phyloP scores from a whole-genome alignment of 345 rosid species.

The Xanthoceras sorbifolium region DNA sequence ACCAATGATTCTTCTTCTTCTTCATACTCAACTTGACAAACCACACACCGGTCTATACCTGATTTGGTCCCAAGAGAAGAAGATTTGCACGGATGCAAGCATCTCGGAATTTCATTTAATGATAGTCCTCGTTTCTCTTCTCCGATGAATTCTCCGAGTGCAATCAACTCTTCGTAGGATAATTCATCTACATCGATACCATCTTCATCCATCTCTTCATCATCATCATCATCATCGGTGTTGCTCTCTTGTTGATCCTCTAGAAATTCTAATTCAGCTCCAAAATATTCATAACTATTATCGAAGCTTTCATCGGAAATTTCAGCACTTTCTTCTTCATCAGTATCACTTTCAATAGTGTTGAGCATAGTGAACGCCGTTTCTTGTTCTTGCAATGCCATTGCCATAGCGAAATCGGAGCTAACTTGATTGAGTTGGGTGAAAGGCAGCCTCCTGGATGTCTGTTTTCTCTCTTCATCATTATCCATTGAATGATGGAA shows the following conservation, averaged over 20 bases:
- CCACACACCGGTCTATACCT: conserved; percentile 63
- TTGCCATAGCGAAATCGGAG: conserved; percentile 42
- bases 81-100: conserved; percentile 32
- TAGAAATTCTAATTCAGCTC: conserved; percentile 38
- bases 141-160: conserved; percentile 67
- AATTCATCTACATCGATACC: conserved; percentile 70
- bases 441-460: conserved; percentile 28
- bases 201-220: conserved; percentile 46
- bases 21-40: conserved; percentile 75
- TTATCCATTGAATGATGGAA: conserved; percentile 15
- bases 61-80: conserved; percentile 18
- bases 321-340: conserved; percentile 24
- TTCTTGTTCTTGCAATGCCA: conserved; percentile 42
- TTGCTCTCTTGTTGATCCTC: conserved; percentile 48
- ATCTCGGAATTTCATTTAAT: conserved; percentile 37
- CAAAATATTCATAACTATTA: conserved; percentile 45
- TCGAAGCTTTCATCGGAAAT: conserved; percentile 19
- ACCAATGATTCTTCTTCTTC: conserved; percentile 57
- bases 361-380: conserved; percentile 22
- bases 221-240: conserved; percentile 21
- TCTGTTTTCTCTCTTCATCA: conserved; percentile 33
- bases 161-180: conserved; percentile 72
- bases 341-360: conserved; percentile 43
- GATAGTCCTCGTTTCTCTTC: conserved; percentile 61
- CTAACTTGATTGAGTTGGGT: conserved; percentile 35